Percentiles rank a stretch among this genome's conserved stretches.
Conservation (phyloP, 192 early-diverging fungal genomes). For the Spizellomyces punctatus region DNA sequence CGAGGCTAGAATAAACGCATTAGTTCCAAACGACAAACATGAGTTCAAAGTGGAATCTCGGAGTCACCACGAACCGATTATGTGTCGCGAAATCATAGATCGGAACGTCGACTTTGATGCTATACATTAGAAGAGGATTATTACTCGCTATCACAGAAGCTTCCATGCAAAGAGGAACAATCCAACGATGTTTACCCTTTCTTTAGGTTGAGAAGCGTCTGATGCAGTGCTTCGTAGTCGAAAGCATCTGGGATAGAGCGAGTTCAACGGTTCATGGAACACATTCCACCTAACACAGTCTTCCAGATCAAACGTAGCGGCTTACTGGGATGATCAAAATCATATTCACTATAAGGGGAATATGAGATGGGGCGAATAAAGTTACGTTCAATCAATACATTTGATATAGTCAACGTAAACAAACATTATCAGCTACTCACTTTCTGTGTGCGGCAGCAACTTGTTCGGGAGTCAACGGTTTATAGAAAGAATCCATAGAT, state of each 20-base stretch:
- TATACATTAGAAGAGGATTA: constrained; percentile 35
- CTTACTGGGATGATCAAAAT: constrained; percentile 87
- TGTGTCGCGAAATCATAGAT: constrained; percentile 92
- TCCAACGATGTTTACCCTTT: constrained; percentile 15
- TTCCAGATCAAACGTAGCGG: neutral
- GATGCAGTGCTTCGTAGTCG: constrained; percentile 76
- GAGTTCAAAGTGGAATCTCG: neutral
- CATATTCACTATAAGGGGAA: constrained; percentile 66
- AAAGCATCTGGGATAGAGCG: constrained; percentile 59
- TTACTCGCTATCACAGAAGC: no score
- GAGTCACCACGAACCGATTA: constrained; percentile 52
- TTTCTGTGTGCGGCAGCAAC: constrained; percentile 56
- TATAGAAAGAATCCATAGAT: constrained; percentile 98
- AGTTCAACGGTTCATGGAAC: no score
- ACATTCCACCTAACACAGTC: no score
- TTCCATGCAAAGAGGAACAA: no score
- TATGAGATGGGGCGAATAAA: neutral
- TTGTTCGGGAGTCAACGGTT: constrained; percentile 77
- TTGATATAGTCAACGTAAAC: neutral
- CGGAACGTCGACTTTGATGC: constrained; percentile 73
- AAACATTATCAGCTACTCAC: constrained; percentile 5
- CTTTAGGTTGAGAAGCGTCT: constrained; percentile 76
- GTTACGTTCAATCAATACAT: neutral
- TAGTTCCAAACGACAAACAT: neutral
- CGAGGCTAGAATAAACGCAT: constrained; percentile 25